phyloP scores from a whole-genome alignment of 306 rosid species.

The Gastrolobium villosum region DNA sequence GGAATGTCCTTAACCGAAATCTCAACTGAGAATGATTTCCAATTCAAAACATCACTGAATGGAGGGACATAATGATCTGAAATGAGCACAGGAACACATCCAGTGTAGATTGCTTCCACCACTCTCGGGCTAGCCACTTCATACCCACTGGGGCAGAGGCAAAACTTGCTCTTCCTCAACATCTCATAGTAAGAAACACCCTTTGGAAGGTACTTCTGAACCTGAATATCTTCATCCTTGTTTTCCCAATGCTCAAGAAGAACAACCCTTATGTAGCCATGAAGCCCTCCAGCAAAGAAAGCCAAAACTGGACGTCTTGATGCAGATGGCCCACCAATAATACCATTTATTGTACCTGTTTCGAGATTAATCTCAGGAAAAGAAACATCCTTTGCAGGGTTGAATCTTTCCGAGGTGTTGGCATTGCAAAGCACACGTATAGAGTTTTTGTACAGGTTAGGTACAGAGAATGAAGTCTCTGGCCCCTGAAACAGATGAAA shows the following conservation, averaged over 20 bases:
- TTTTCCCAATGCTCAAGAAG: constrained; percentile 88
- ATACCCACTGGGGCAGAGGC: constrained; percentile 93
- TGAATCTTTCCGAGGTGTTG: constrained; percentile 85
- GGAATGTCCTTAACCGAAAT: constrained; percentile 73
- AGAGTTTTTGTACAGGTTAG: constrained; percentile 65
- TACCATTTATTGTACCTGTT: constrained; percentile 63
- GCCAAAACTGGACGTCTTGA: constrained; percentile 67
- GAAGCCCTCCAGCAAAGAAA: constrained; percentile 92
- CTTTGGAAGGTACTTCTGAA: constrained; percentile 79
- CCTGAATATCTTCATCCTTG: constrained; percentile 69
- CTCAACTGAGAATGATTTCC: constrained; percentile 84
- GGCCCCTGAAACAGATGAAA: constrained; percentile 70
- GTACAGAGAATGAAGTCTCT: constrained; percentile 62
- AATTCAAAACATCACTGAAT: constrained; percentile 78
- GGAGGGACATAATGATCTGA: constrained; percentile 92
- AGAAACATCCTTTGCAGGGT: constrained; percentile 82
- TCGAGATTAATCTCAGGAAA: constrained; percentile 87
- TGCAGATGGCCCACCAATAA: constrained; percentile 78
- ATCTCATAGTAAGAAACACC: constrained; percentile 73
- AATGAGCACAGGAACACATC: constrained; percentile 85
- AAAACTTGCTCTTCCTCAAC: constrained; percentile 81
- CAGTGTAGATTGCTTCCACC: constrained; percentile 92
- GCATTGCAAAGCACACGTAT: constrained; percentile 87
- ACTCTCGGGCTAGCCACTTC: constrained; percentile 93
- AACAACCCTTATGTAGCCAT: constrained; percentile 75